These are phyloP conservation scores for Solanum arcanum DNA, from an alignment of 257 asterid genomes.

Conservation along the genomic window DNA sequence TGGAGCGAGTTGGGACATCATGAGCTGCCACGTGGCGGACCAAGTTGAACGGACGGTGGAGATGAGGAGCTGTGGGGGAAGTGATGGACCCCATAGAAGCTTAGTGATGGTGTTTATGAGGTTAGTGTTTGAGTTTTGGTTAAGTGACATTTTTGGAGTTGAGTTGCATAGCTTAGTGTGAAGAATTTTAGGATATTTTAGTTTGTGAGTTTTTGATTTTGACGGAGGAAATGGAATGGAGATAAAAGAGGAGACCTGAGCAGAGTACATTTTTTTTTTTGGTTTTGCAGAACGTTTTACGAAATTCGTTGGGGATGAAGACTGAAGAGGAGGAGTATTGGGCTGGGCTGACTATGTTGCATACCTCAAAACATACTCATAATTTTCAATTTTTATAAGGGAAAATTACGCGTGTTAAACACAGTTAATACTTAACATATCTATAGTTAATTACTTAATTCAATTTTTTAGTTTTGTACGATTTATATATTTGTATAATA, in stretches of 20 bases:
- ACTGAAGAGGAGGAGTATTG: neutral
- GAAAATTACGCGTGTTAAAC: too few relatives aligned
- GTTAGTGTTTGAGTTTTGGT: constrained; percentile 19
- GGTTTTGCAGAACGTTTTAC: neutral
- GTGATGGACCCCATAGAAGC: constrained; percentile 82
- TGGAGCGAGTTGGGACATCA: constrained; percentile 99
- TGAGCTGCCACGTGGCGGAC: constrained; percentile 85
- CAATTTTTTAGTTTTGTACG: too few relatives aligned
- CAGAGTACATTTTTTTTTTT: neutral
- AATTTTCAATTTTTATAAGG: neutral
- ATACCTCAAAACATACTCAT: neutral
- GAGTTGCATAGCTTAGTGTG: neutral
- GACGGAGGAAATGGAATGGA: neutral
- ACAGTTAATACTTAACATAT: too few relatives aligned
- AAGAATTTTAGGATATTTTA: neutral
- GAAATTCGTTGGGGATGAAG: neutral
- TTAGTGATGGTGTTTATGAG: constrained; percentile 53
- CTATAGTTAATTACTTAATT: too few relatives aligned
- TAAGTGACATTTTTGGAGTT: constrained; percentile 3
- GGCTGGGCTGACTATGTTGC: neutral
- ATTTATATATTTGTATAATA: too few relatives aligned
- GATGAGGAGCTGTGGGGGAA: constrained; percentile 85
- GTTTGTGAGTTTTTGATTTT: neutral
- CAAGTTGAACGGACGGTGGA: constrained; percentile 93
- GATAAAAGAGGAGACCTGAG: neutral